Base-by-base conservation (phyloP, 2,329 filamentous ascomycete species). In the Cercospora sp. region DNA sequence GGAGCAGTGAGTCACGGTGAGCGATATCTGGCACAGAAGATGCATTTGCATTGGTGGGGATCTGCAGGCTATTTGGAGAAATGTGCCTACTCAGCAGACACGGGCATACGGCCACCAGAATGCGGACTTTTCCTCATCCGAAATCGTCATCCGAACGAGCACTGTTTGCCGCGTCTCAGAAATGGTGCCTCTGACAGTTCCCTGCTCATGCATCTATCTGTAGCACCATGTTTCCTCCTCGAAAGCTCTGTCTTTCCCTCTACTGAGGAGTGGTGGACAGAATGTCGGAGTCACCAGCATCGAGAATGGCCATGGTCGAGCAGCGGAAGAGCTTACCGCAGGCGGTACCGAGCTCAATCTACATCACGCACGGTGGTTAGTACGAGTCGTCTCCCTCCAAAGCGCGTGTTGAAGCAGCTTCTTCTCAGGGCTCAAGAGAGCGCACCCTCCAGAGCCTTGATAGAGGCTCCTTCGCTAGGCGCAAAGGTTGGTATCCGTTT, bases 281-380 rank as follows among this genome's bases (percentile, higher is more conserved):
- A 84, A 99, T 99, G 84, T 99, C 95, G 77, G 93, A 97, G 89
- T 98, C 83, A 83, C 94, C 95, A 81, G 94, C 93, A 84, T 99
- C 95, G 76, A 98, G 86, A 81, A 98, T 91, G 78, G 94, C 90
- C 91, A 99, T 96, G 84, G 94, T 97, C 76, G 92, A 94, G 90
- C 92, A 96, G 78, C 93, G 89, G 91, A 96, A 99, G 81, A 99
- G 91, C 88, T 98, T 98, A 87, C 95, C 95, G 86, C 94, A 97
- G 77, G 93, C 94, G 81, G 94, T 98, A 80, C 95, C 95, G 76
- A 99, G 89, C 87, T 98, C 95, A 81, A 98, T 97, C 94, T 98
- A 83, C 82, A 80, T 30, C 67, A 71, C 71, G 70, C 73, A 71
- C 51, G 23, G 16, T 58, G 51, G 88, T 87, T 75, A 82, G 81